A percentile compares a stretch with the other conserved stretches of the same genome.
phyloP scores from a whole-genome alignment of 2,329 filamentous ascomycete genomes.

The Pseudogymnoascus sp. region DNA sequence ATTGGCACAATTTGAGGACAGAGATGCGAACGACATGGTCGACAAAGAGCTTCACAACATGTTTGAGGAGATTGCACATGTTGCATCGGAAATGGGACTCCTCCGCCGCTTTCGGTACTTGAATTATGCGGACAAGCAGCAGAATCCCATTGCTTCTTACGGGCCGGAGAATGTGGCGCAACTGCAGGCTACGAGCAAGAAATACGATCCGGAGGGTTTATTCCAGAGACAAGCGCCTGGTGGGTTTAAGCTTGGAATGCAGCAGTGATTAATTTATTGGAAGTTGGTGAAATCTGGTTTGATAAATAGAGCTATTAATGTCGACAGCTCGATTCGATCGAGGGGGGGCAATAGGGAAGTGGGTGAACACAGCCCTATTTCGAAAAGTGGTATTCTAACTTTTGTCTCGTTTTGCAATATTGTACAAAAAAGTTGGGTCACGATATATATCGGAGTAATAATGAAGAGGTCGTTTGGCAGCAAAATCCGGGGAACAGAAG shows the following conservation, averaged over 20 bases:
- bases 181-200: conserved; percentile 26
- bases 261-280: background rate
- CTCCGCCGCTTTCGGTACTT: conserved; percentile 13
- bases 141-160: conserved; percentile 27
- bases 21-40: background rate
- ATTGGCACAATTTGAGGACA: background rate
- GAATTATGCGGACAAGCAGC: conserved; percentile 12
- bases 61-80: background rate
- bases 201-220: conserved; percentile 31
- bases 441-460: background rate
- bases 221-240: conserved; percentile 25
- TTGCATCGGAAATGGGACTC: conserved; percentile 2
- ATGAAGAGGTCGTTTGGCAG: too few species aligned
- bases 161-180: conserved; percentile 32
- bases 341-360: too few species aligned
- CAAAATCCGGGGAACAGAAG: background rate
- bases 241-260: conserved; percentile 20
- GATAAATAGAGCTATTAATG: background rate
- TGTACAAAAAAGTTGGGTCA: background rate
- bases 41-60: background rate
- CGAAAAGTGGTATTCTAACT: background rate
- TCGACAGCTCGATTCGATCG: background rate
- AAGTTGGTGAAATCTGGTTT: background rate
- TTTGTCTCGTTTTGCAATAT: background rate
- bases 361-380: background rate